Evolutionary conservation across 371 early-diverging fungal species (phyloP), one percentile per base, ranked within the genome.

Genomic region (Mortierella sp.): DNA sequence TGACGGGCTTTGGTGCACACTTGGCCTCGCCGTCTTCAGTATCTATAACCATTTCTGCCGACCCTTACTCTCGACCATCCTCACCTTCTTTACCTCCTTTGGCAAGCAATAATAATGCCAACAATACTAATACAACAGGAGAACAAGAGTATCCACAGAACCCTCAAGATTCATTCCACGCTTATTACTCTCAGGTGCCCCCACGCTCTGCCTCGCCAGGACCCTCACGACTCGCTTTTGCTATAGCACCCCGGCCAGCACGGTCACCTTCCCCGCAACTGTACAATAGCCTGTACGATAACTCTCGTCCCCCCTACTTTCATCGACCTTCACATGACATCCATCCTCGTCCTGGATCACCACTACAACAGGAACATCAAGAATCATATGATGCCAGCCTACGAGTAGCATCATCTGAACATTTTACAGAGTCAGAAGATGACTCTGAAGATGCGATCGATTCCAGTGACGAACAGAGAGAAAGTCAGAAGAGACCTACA

Each of bases 141-240:
- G 78, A 78, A 42, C 66, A 68, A 19, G 78, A 78, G 58, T 78
- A 78, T 40, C 78, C 78, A 37, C 78, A 78, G 51, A 78, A 78
- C 23, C 78, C 78, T 22, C 78, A 78, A 43, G 78, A 72, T 49
- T 63, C 68, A 5, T 74, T 59, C 42, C 53, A 53, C 12, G 29
- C 34, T 31, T 67, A 78, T 26, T 72, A 69, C 32, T 43, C 76
- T 9, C 78, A 68, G 56, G 66, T 72, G n/a, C 73, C 79, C 0
- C 60, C 66, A 22, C 73, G 79, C 8, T 37, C 79, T 15, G 31
- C 70, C 17, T 78, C 79, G 0, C 74, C 79, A 0, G 79, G 64
- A 1, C 73, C 70, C 17, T 60, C 77, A 28, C 61, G 74, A n/a
- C 66, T 78, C 13, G 73, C 79, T 47, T 78, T 78, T 66, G 57